phyloP scores from a whole-genome alignment of 2,329 filamentous ascomycete genomes.

The Penicillium nordicum region DNA sequence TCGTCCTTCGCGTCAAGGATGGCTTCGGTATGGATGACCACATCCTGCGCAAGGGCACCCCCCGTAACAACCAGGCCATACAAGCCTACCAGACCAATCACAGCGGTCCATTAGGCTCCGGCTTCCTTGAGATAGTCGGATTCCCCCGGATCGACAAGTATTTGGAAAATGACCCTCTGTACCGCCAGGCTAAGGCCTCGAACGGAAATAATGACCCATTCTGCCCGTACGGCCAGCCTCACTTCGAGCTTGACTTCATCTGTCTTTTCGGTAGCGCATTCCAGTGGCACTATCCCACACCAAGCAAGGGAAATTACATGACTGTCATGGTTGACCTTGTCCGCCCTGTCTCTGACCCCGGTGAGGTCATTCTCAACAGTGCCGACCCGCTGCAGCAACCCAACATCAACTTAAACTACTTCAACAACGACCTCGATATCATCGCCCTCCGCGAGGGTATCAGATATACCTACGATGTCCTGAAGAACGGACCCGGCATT shows the following conservation, averaged over 20 bases:
- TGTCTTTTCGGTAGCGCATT: constrained; percentile 54
- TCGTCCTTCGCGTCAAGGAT: constrained; percentile 45
- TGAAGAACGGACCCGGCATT: constrained; percentile 56
- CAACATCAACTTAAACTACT: constrained; percentile 46
- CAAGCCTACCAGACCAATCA: constrained; percentile 38
- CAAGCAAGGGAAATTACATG: constrained; percentile 49
- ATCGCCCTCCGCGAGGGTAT: constrained; percentile 58
- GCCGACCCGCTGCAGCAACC: constrained; percentile 39
- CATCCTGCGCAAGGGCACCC: constrained; percentile 36
- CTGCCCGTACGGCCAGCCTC: constrained; percentile 55
- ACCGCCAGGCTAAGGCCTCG: constrained; percentile 42
- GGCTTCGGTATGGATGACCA: constrained; percentile 41
- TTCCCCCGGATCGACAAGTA: constrained; percentile 58
- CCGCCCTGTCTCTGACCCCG: constrained; percentile 45
- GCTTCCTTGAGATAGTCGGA: constrained; percentile 52
- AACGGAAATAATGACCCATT: constrained; percentile 52
- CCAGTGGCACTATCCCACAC: constrained; percentile 49
- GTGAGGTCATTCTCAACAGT: constrained; percentile 41
- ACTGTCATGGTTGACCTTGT: constrained; percentile 56
- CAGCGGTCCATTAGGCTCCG: constrained; percentile 43
- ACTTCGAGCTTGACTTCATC: constrained; percentile 63
- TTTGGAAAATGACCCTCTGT: constrained; percentile 49
- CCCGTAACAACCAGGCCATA: constrained; percentile 32
- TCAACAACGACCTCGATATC: constrained; percentile 51
- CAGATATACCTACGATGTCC: constrained; percentile 53